Evolutionary conservation across 2,329 filamentous ascomycete species (phyloP), one percentile per base, ranked within the genome.

Genomic region (Penicillium sp.): DNA sequence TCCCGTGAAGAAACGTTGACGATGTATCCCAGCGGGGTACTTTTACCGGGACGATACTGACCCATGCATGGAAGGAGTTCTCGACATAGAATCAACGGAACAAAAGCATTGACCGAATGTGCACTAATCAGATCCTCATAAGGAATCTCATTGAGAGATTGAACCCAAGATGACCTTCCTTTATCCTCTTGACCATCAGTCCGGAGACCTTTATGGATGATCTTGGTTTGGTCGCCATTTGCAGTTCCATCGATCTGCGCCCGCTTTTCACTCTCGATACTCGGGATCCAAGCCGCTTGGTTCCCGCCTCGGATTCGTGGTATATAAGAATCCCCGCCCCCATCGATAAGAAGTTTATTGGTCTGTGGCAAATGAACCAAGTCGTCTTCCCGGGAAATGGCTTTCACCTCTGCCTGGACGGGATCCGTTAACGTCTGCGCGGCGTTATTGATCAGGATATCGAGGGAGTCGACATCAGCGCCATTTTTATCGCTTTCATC

Each of bases 381-480:
- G 11, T 56, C 24, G 19, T 56, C 55, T 43, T 72, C 70, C n/a
- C 63, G 56, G 14, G 58, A 47, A 10, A 75, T 64, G 0, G 70
- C 70, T 21, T 27, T 59, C n/a, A 63, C 39, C 46, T 75, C 73
- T 29, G 64, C 69, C 35, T 59, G 55, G 10, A 73, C 43, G 8
- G 70, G 67, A 44, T 77, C 75, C 0, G 73, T 75, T 39, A 75
- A 56, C 1, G 73, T 76, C 58, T 76, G 74, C 3, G 75, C 74
- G 1, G 75, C 75, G 48, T 77, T 77, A 48, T 75, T 77, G 60
- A 77, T 68, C 45, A 76, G 50, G 7, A 77, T 66, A 56, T 75
- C 64, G 10, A 77, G 59, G 19, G 31, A 45, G 9, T 27, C 11
- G 29, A 3, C 13, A 37, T 5, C 41, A 21, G 2, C 13, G 19